These are phyloP conservation scores for Chenopodium album DNA, from an alignment of 148 eudicot species.

Conservation along the genomic window DNA sequence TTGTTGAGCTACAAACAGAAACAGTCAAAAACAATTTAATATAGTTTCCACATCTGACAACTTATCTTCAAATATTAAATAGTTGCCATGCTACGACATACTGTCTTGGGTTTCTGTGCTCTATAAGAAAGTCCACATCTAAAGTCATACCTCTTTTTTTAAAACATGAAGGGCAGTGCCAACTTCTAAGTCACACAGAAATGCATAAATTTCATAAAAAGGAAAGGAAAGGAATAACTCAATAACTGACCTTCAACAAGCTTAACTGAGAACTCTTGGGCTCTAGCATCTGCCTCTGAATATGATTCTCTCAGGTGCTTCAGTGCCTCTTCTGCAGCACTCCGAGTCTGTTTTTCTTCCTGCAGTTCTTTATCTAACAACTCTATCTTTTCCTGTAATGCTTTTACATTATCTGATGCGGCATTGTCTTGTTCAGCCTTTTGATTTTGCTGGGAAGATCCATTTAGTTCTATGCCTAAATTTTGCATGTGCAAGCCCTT, in stretches of 20 bases:
- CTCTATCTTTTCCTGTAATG: slow-evolving; percentile 56
- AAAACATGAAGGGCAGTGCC: background rate
- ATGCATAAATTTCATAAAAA: background rate
- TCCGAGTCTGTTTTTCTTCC: slow-evolving; percentile 78
- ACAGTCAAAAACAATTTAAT: slow-evolving; percentile 18
- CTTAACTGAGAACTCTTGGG: slow-evolving; percentile 65
- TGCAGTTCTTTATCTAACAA: slow-evolving; percentile 58
- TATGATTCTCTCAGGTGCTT: slow-evolving; percentile 67
- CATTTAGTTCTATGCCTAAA: slow-evolving; percentile 19
- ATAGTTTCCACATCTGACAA: background rate
- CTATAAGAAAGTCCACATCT: too few species aligned
- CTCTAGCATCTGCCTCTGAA: slow-evolving; percentile 80
- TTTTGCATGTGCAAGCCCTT: slow-evolving; percentile 42
- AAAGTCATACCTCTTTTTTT: too few species aligned
- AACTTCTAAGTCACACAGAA: background rate
- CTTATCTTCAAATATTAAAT: background rate
- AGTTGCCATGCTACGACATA: background rate
- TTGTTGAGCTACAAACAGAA: slow-evolving; percentile 59
- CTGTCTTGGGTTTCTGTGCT: too few species aligned
- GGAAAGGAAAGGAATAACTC: slow-evolving; percentile 5
- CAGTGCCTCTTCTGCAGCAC: slow-evolving; percentile 90
- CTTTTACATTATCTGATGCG: slow-evolving; percentile 34
- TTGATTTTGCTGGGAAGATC: slow-evolving; percentile 28
- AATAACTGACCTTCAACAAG: slow-evolving; percentile 27
- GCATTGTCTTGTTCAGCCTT: slow-evolving; percentile 34